Conservation (phyloP, 495 filamentous ascomycete genomes). For the Rhypophila decipiens region DNA sequence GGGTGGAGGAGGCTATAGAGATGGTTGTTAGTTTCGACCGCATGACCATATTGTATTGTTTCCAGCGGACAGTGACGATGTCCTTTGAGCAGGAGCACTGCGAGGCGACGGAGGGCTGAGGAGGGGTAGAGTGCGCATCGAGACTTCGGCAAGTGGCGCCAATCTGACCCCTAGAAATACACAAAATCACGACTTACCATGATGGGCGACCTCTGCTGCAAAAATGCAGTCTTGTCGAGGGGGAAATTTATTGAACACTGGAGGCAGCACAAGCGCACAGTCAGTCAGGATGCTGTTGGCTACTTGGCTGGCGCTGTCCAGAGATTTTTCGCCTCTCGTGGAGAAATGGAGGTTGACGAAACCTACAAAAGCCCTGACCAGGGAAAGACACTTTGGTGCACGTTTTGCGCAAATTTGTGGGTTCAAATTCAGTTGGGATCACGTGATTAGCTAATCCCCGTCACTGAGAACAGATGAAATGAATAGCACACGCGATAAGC, state of each 20-base stretch:
- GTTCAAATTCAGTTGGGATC: slow-evolving; percentile 20
- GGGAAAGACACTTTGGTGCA: slow-evolving; percentile 5
- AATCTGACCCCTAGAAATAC: background rate
- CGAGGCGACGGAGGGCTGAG: slow-evolving; percentile 1
- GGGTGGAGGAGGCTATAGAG: slow-evolving; percentile 83
- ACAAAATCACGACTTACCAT: slow-evolving; percentile 30
- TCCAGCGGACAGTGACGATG: too few relatives aligned
- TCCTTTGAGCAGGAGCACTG: too few relatives aligned
- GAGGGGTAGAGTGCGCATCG: slow-evolving; percentile 10
- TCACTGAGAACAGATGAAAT: background rate
- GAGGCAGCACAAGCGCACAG: slow-evolving; percentile 23
- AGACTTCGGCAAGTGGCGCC: too few relatives aligned
- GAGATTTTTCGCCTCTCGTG: slow-evolving; percentile 30
- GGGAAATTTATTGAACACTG: slow-evolving; percentile 19
- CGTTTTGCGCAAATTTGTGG: slow-evolving; percentile 26
- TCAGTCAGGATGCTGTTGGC: slow-evolving; percentile 21
- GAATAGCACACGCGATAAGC: background rate
- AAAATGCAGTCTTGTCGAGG: too few relatives aligned
- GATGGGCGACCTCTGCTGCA: slow-evolving; percentile 35
- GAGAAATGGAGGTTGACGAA: slow-evolving; percentile 17
- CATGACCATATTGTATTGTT: too few relatives aligned
- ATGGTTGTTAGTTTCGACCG: slow-evolving; percentile 12
- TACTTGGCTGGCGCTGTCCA: slow-evolving; percentile 27
- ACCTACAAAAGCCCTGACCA: slow-evolving; percentile 24
- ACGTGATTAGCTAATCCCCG: slow-evolving; percentile 23